These are phyloP conservation scores for Aspergillus sp. DNA, from an alignment of 2,329 filamentous ascomycete genomes.

Conservation along the genomic window DNA sequence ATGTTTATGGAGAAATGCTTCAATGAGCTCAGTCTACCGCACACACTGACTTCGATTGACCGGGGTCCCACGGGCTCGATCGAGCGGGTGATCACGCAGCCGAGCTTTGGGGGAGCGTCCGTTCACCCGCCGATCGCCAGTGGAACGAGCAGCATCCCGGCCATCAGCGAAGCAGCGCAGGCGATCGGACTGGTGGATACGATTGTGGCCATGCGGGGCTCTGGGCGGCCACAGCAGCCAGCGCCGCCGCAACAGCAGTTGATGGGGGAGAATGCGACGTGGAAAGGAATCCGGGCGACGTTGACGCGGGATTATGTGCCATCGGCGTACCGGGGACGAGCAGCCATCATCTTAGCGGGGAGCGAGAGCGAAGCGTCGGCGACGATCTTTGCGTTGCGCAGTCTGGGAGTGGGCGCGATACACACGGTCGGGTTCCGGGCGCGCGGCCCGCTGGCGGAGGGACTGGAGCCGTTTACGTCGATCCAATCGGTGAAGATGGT, in stretches of 20 bases:
- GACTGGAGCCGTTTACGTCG: conserved; percentile 65
- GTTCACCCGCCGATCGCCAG: conserved; percentile 70
- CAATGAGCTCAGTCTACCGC: conserved; percentile 81
- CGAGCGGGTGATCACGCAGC: conserved; percentile 70
- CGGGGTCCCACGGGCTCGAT: conserved; percentile 67
- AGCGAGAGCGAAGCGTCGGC: conserved; percentile 75
- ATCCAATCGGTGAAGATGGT: conserved; percentile 80
- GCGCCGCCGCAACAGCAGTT: conserved; percentile 43
- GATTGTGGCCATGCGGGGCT: conserved; percentile 63
- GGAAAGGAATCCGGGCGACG: conserved; percentile 82
- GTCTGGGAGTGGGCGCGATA: conserved; percentile 73
- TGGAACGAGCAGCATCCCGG: conserved; percentile 61
- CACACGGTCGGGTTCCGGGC: conserved; percentile 82
- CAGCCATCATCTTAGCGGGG: conserved; percentile 73
- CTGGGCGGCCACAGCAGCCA: background rate
- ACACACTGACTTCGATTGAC: conserved; percentile 75
- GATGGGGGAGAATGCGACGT: conserved; percentile 78
- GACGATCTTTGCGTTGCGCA: conserved; percentile 75
- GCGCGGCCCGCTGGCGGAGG: conserved; percentile 58
- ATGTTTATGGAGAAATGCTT: conserved; percentile 85
- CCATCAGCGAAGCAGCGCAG: conserved; percentile 72
- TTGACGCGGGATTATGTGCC: conserved; percentile 79
- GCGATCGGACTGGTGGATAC: conserved; percentile 82
- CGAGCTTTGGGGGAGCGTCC: conserved; percentile 78
- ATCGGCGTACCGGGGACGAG: conserved; percentile 74